A percentile compares a stretch with the other conserved stretches of the same genome.
These are phyloP conservation scores for Thalassiosira allenii DNA, from an alignment of 352 stramenopile species.

Conservation along the genomic window DNA sequence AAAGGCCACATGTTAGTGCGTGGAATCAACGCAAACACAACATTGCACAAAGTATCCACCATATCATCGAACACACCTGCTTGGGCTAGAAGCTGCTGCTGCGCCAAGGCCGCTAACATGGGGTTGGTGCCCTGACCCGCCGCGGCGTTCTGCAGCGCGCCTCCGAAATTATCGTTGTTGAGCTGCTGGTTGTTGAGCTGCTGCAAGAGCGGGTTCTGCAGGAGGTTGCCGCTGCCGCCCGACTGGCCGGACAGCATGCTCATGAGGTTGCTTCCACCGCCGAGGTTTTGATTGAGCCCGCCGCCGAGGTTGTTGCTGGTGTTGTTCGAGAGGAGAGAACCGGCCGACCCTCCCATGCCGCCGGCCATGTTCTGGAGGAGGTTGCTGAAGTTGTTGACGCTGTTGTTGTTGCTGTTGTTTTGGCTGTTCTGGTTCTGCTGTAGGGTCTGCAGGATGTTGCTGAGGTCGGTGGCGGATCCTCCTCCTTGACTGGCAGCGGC, in stretches of 20 bases:
- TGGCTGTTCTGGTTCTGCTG: background rate
- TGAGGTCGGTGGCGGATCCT: background rate
- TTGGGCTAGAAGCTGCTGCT: slow-evolving; percentile 72
- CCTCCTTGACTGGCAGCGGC: too few species aligned
- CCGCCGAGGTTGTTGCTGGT: slow-evolving; percentile 20
- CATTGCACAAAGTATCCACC: too few species aligned
- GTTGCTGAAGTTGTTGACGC: slow-evolving; percentile 62
- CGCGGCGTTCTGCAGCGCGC: background rate
- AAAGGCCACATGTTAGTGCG: too few species aligned
- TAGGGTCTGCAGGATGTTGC: slow-evolving; percentile 4
- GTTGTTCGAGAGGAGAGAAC: slow-evolving; percentile 37
- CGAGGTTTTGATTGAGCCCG: slow-evolving; percentile 12
- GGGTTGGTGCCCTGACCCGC: slow-evolving; percentile 24
- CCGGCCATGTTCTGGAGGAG: slow-evolving; percentile 71
- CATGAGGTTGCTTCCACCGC: slow-evolving; percentile 27
- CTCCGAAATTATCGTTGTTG: background rate
- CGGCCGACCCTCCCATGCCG: background rate
- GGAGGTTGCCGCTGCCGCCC: slow-evolving; percentile 19
- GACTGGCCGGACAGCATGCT: slow-evolving; percentile 10
- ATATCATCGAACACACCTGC: slow-evolving; percentile 46
- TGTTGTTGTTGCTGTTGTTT: background rate
- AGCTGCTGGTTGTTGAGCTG: slow-evolving; percentile 24
- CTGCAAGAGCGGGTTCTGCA: slow-evolving; percentile 38
- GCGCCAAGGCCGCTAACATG: slow-evolving; percentile 46
- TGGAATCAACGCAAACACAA: too few species aligned